Base-by-base conservation (phyloP, 2,329 filamentous ascomycete species). In the Alternaria brassicae region DNA sequence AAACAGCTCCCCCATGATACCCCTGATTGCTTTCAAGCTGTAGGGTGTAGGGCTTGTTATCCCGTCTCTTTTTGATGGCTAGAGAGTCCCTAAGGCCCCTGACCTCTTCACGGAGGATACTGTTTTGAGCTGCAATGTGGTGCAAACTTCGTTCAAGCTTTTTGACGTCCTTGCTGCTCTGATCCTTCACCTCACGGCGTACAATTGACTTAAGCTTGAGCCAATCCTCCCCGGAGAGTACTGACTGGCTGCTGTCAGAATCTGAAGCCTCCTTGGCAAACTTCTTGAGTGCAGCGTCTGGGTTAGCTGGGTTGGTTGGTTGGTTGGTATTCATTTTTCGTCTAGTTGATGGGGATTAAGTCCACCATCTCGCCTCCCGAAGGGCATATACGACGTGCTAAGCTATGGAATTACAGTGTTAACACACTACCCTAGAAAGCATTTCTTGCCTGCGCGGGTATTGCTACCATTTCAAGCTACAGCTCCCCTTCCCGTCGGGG, bases 281-380 rank as follows among this genome's bases (percentile, higher is more conserved):
- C 10, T 12, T 48, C 4, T 48, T 34, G 13, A 48, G 28, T 48
- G 36, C 25, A 48, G 36, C 17, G 4, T 48, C 7, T 27, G 23
- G 39, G n/a, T 36, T 36, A 4, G 7, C 1, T n/a, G 34, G 34
- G 2, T 53, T 42, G 39, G 48, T 51, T 51, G 48, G 48, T 51
- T 51, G 48, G 48, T 51, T 51, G 48, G 48, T 51, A 51, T 51
- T 51, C 48, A 51, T 51, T 51, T 51, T 51, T 15, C n/a, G n/a
- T n/a, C n/a, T n/a, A n/a, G n/a, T n/a, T n/a, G n/a, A n/a, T n/a
- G n/a, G n/a, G n/a, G n/a, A 51, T 51, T 51, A 51, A 51, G 34
- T 51, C 48, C 34, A 32, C 48, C 34, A 40, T 40, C 48, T 51
- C 48, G 48, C 48, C 48, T 51, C 48, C 48, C 48, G 36, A 51